phyloP scores from a whole-genome alignment of 2,329 filamentous ascomycete genomes.

The Bipolaris sorokiniana region DNA sequence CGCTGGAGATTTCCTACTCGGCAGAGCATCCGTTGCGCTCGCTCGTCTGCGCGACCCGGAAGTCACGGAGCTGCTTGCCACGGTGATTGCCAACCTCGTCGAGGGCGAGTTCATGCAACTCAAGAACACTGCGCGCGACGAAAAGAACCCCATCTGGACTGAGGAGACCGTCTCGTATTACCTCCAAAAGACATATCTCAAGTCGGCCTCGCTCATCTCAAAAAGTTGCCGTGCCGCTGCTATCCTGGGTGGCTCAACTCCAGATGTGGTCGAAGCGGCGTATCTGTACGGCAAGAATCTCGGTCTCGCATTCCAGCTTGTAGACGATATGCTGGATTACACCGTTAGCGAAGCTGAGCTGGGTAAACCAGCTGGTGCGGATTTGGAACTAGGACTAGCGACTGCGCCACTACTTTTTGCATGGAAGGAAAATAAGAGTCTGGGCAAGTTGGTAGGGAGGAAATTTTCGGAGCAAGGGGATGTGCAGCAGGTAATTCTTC shows the following conservation, averaged over 20 bases:
- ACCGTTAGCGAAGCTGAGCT: slow-evolving; percentile 83
- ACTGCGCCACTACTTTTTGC: slow-evolving; percentile 95
- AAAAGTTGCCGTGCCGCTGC: slow-evolving; percentile 94
- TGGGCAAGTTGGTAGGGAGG: slow-evolving; percentile 87
- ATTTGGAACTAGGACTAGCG: slow-evolving; percentile 89
- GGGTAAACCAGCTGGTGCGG: slow-evolving; percentile 93
- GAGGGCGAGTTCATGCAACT: slow-evolving; percentile 99
- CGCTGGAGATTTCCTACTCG: slow-evolving; percentile 94
- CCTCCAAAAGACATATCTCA: slow-evolving; percentile 96
- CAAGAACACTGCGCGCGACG: slow-evolving; percentile 91
- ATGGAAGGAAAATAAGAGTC: slow-evolving; percentile 85
- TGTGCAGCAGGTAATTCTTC: slow-evolving; percentile 72
- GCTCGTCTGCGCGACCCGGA: slow-evolving; percentile 90
- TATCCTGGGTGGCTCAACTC: slow-evolving; percentile 77
- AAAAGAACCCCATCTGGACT: slow-evolving; percentile 81
- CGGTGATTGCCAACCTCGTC: slow-evolving; percentile 95
- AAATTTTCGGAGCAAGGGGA: slow-evolving; percentile 88
- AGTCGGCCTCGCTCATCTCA: slow-evolving; percentile 92
- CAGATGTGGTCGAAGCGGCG: slow-evolving; percentile 83
- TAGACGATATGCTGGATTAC: slow-evolving; percentile 98
- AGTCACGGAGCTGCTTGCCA: slow-evolving; percentile 91
- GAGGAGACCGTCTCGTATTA: slow-evolving; percentile 93
- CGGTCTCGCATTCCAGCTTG: slow-evolving; percentile 93
- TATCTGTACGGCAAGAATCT: slow-evolving; percentile 94
- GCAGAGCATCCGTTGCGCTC: slow-evolving; percentile 89